phyloP scores from a whole-genome alignment of 768 basidiomycete genomes.

The Lentinula edodes region DNA sequence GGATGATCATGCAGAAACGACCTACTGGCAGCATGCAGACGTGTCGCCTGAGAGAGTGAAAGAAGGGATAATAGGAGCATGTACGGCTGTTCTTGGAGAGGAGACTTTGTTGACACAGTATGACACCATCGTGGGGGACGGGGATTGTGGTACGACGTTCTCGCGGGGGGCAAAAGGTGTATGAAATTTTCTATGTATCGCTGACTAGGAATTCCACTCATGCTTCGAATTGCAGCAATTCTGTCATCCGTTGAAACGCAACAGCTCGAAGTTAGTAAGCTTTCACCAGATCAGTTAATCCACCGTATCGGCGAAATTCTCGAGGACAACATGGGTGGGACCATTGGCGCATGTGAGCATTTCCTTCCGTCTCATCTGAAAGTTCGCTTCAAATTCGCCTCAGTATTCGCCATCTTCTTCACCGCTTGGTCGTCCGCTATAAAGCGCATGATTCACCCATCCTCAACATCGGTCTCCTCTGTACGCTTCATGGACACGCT shows the following conservation, averaged over 20 bases:
- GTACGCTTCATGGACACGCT: conserved; percentile 11
- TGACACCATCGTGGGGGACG: conserved; percentile 60
- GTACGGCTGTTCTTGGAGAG: conserved; percentile 34
- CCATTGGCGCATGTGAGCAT: conserved; percentile 41
- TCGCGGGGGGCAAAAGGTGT: conserved; percentile 38
- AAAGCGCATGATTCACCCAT: not conserved
- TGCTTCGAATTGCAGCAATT: conserved; percentile 19
- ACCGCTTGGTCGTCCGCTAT: conserved; percentile 27
- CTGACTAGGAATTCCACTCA: not conserved
- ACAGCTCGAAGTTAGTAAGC: conserved; percentile 14
- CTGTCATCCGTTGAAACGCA: conserved; percentile 24
- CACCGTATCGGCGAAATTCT: conserved; percentile 32
- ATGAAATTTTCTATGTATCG: not conserved
- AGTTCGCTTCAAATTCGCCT: not conserved
- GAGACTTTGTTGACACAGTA: conserved; percentile 50
- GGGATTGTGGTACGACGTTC: conserved; percentile 58
- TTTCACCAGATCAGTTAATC: conserved; percentile 18
- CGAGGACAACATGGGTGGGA: conserved; percentile 52
- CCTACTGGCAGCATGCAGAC: not conserved
- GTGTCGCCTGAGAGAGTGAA: conserved; percentile 14
- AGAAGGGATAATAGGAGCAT: conserved; percentile 30
- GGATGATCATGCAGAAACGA: not conserved
- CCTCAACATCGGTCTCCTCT: not conserved
- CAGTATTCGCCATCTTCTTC: conserved; percentile 42
- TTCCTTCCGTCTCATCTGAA: conserved; percentile 1